Evolutionary conservation across 805 yeast species (phyloP).

Genomic region (Metschnikowia similis): DNA sequence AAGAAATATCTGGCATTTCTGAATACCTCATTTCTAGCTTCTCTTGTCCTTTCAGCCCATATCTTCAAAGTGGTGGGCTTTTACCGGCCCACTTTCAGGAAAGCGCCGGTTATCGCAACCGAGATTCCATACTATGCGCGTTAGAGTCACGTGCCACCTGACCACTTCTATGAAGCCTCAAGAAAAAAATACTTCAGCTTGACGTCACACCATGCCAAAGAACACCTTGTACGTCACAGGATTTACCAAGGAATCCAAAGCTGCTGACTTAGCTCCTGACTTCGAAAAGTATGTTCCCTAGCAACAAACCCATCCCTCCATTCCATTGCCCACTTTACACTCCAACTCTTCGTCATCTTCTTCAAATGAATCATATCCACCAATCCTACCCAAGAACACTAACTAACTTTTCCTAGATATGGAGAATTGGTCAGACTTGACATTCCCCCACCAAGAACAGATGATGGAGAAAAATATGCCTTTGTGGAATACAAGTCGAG

Average conservation of each 20-base stretch:
- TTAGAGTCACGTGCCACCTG: conserved; percentile 1
- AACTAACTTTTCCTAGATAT: conserved; percentile 31
- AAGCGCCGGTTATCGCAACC: background rate
- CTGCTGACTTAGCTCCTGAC: conserved; percentile 54
- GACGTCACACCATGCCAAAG: conserved; percentile 31
- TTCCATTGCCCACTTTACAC: conserved; percentile 4
- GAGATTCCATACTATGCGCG: background rate
- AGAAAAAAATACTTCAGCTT: conserved; percentile 2
- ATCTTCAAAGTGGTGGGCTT: background rate
- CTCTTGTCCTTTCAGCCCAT: background rate
- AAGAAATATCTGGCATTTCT: background rate
- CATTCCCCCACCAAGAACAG: conserved; percentile 58
- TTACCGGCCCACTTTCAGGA: background rate
- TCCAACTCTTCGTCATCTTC: background rate
- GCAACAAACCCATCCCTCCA: background rate
- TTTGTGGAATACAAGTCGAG: conserved; percentile 54
- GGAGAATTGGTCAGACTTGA: conserved; percentile 58
- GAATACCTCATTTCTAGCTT: background rate
- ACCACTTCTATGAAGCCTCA: background rate
- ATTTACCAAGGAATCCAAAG: conserved; percentile 50
- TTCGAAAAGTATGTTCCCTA: conserved; percentile 53
- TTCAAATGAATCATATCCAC: background rate
- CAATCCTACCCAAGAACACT: conserved; percentile 2
- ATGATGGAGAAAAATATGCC: conserved; percentile 58
- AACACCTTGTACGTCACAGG: conserved; percentile 55